Evolutionary conservation across 768 basidiomycete species (phyloP).

Genomic region (Harrya chromipes): DNA sequence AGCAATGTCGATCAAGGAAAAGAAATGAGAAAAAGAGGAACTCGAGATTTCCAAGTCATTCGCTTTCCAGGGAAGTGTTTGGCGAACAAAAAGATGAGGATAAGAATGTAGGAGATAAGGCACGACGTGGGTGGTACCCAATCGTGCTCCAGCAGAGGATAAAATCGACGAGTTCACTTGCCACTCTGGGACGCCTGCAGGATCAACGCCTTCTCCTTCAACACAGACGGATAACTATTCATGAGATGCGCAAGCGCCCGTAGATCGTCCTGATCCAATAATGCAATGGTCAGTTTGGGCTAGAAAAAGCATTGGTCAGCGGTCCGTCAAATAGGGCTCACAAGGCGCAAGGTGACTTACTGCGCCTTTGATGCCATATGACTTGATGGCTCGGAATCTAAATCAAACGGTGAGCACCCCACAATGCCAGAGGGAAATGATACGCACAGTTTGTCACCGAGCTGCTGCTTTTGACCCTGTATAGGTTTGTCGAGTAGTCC

Average conservation of each 20-base stretch:
- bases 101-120: not conserved
- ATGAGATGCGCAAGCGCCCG: slow-evolving; percentile 80
- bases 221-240: slow-evolving; percentile 79
- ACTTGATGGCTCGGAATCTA: slow-evolving; percentile 61
- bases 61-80: no score
- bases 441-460: slow-evolving; percentile 75
- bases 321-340: not conserved
- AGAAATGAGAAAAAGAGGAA: no score
- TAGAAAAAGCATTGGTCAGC: slow-evolving; percentile 26
- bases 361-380: slow-evolving; percentile 78
- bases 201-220: slow-evolving; percentile 70
- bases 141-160: slow-evolving; percentile 1
- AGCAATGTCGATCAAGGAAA: no score
- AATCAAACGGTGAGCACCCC: slow-evolving; percentile 19
- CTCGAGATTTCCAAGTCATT: no score
- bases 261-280: slow-evolving; percentile 84
- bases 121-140: not conserved
- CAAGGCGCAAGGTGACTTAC: slow-evolving; percentile 38
- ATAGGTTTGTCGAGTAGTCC: slow-evolving; percentile 51
- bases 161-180: slow-evolving; percentile 15
- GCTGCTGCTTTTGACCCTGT: slow-evolving; percentile 68
- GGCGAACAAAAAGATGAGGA: not conserved
- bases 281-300: slow-evolving; percentile 82
- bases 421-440: slow-evolving; percentile 8
- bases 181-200: slow-evolving; percentile 26